Evolutionary conservation across 2,329 filamentous ascomycete genomes (phyloP), one percentile per base, ranked within the genome.

Genomic region (Teratosphaeriaceae sp.): DNA sequence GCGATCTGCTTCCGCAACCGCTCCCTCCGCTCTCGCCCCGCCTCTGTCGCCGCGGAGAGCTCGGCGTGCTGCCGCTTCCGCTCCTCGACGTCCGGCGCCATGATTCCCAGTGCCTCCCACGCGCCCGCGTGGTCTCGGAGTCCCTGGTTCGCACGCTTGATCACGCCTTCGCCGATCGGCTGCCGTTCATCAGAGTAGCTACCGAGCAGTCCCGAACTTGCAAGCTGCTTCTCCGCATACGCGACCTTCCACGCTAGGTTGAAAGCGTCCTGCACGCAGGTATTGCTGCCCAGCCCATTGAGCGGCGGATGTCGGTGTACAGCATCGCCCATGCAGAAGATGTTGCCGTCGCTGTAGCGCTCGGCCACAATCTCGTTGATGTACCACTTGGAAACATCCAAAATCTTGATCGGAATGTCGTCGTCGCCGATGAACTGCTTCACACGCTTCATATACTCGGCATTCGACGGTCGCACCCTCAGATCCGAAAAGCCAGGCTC

Each of bases 281-380:
- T 79, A 53, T 80, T 80, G 21, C 69, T 73, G 1, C 76, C 75
- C 1, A 79, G 66, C 0, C 75, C 78, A 52, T 78, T 75, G 15
- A 72, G 63, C 0, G 77, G 76, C 0, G 77, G 76, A 53, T 80
- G 76, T 1, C 76, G 15, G 22, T 80, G 76, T 1, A 73, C 73
- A 0, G 76, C 73, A 47, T 80, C 77, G 8, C 77, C 76, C 5
- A 80, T 62, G 46, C 74, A 77, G 58, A 75, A 72, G 59, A 74
- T 64, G 29, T 72, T 72, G n/a, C 69, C 67, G 4, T 70, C 59
- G 31, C 49, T 54, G 43, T 80, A 82, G 11, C 65, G 61, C 55
- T 79, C 72, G 0, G 78, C 79, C 1, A 80, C 73, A 4, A 67
- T 76, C 57, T 82, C 79, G 49, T 80, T 80, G 52, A 82, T 74